Percentiles rank a stretch among this genome's conserved stretches.
Conservation (phyloP, 345 rosid genomes). For the Populus euphratica region DNA sequence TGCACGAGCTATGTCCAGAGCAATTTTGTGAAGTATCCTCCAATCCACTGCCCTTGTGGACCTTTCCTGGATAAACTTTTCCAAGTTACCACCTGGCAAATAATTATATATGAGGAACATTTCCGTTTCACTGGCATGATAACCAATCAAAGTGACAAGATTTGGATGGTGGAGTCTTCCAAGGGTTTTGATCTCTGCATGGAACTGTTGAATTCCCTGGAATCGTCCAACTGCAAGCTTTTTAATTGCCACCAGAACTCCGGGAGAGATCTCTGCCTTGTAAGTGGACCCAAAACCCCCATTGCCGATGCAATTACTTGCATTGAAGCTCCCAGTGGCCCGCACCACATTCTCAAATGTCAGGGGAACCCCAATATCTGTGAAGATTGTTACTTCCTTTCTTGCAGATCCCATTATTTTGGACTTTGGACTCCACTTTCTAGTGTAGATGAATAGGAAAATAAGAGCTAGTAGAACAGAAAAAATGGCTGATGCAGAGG, state of each 20-base stretch:
- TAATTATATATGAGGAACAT: constrained; percentile 68
- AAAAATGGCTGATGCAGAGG: constrained; percentile 56
- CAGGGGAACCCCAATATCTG: constrained; percentile 37
- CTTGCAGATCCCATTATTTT: constrained; percentile 27
- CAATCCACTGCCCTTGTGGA: constrained; percentile 52
- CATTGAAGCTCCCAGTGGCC: constrained; percentile 54
- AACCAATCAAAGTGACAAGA: constrained; percentile 54
- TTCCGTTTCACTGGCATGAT: constrained; percentile 56
- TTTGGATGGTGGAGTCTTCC: constrained; percentile 52
- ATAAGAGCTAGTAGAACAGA: constrained; percentile 49
- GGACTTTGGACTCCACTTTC: constrained; percentile 38
- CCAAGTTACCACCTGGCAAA: constrained; percentile 59
- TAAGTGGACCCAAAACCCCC: constrained; percentile 68
- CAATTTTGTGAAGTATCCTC: constrained; percentile 81
- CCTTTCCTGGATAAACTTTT: constrained; percentile 54
- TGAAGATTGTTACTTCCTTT: constrained; percentile 48
- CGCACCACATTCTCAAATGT: constrained; percentile 50
- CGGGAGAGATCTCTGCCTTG: constrained; percentile 49
- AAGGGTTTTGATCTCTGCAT: constrained; percentile 56
- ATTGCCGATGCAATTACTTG: constrained; percentile 50
- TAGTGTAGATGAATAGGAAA: constrained; percentile 42
- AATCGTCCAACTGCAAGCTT: constrained; percentile 58
- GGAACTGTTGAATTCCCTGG: constrained; percentile 58
- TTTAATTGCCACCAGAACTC: constrained; percentile 44
- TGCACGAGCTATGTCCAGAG: constrained; percentile 78